A percentile compares a stretch with the other conserved stretches of the same genome.
Evolutionary conservation across 2,329 filamentous ascomycete genomes (phyloP).

Genomic region (Lasiodiplodia hormozganensis): DNA sequence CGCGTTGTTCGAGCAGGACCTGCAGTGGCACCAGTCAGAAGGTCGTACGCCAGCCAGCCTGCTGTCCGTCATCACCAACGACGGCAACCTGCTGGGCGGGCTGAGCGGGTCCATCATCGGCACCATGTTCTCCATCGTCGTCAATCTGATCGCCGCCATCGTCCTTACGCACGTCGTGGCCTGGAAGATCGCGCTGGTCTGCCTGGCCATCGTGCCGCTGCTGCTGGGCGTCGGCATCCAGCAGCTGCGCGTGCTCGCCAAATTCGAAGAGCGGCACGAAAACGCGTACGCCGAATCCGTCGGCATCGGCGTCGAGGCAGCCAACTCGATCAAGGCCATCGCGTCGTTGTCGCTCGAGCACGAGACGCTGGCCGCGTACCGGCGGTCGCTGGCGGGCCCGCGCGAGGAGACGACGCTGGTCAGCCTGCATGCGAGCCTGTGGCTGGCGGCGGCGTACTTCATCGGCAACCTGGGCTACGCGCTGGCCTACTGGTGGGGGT

Average conservation of each 20-base stretch:
- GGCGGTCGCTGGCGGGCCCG: conserved; percentile 54
- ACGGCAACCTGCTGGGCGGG: conserved; percentile 70
- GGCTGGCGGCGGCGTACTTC: conserved; percentile 66
- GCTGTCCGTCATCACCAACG: conserved; percentile 72
- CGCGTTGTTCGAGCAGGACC: conserved; percentile 69
- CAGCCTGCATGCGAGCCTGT: conserved; percentile 62
- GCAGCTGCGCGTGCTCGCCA: conserved; percentile 68
- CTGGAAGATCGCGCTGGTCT: conserved; percentile 79
- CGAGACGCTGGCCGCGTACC: conserved; percentile 55
- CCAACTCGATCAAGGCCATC: conserved; percentile 60
- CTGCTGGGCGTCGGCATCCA: conserved; percentile 73
- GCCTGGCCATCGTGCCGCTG: conserved; percentile 71
- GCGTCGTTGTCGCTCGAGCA: conserved; percentile 60
- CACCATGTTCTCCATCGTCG: conserved; percentile 69
- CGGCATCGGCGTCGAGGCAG: conserved; percentile 59
- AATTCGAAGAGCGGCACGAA: conserved; percentile 62
- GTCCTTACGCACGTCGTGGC: conserved; percentile 73
- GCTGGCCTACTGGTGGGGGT: conserved; percentile 82
- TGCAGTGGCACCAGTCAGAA: conserved; percentile 74
- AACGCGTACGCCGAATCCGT: conserved; percentile 60
- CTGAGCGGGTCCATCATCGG: conserved; percentile 75
- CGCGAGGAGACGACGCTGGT: conserved; percentile 58
- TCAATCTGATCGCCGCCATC: conserved; percentile 73
- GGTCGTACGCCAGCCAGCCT: conserved; percentile 67
- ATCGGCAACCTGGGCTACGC: conserved; percentile 74